Evolutionary conservation across 306 rosid genomes (phyloP), one percentile per base, ranked within the genome.

Genomic region (Vigna nakashimae): DNA sequence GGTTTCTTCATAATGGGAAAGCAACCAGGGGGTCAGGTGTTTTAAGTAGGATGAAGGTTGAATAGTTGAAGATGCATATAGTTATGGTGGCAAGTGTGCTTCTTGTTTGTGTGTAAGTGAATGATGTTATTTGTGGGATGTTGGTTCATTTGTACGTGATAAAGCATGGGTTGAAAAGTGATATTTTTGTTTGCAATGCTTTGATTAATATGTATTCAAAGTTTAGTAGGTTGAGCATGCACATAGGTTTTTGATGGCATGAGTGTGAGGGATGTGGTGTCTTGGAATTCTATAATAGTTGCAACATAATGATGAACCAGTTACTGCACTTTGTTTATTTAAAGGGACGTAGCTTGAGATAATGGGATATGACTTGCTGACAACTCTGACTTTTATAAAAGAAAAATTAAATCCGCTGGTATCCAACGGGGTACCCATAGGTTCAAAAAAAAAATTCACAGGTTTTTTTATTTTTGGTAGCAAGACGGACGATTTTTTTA

Each of bases 121-220:
- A 20, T 14, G 82, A 86, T 82, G 56, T 75, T 17, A 10, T 82
- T 66, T 26, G 58, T 52, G 89, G 86, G 78, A 14, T 65, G 13
- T 71, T 82, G 84, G 79, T 86, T 65, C 89, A 82, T 82, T 79
- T 82, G 73, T 80, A 86, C 75, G 86, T 86, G 48, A 82, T 82
- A 22, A 82, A 86, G 80, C 82, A 79, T 52, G 89, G 86, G 13
- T 59, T 86, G 82, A 86, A 82, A 34, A 59, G 32, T 53, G 82
- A 86, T 14, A 59, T 79, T 22, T 86, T 86, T 71, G 89, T 86
- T 79, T 71, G 76, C 30, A 86, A 86, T 79, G 84, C 78, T 57
- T 79, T 86, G 83, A 82, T 86, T 18, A 86, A 86, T 68, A 72
- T 82, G 84, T 86, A 82, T 76, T 82, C 86, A 1, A 86, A 82